These are phyloP conservation scores for Vitis cinerea DNA, from an alignment of 164 flowering plant species.

Conservation along the genomic window DNA sequence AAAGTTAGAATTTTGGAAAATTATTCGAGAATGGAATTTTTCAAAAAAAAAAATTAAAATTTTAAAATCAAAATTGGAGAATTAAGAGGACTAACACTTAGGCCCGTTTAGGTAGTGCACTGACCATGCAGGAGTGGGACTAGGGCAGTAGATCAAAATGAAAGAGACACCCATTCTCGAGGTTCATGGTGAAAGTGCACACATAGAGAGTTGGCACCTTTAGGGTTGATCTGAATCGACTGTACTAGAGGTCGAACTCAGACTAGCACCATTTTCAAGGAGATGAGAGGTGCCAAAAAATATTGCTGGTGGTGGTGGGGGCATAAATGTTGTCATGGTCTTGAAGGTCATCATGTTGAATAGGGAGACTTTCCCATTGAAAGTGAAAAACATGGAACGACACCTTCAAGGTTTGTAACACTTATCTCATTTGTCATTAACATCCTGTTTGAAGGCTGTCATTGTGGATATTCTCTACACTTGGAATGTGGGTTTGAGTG, in stretches of 20 bases:
- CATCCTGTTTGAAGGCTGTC: conserved; percentile 79
- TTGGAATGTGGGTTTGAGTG: too few species aligned
- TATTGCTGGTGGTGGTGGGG: conserved; percentile 87
- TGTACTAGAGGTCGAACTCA: conserved; percentile 44
- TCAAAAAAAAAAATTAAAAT: too few species aligned
- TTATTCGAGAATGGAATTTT: too few species aligned
- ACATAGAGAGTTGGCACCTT: conserved; percentile 30
- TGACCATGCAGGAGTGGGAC: too few species aligned
- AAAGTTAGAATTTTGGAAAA: too few species aligned
- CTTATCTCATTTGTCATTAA: conserved; percentile 78
- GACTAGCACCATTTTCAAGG: conserved; percentile 60
- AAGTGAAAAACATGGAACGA: conserved; percentile 86
- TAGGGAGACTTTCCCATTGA: conserved; percentile 80
- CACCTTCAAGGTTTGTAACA: conserved; percentile 73
- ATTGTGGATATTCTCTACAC: conserved; percentile 15
- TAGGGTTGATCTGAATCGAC: conserved; percentile 52
- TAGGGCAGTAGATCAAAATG: too few species aligned
- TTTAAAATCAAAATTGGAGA: too few species aligned
- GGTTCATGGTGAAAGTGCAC: not conserved
- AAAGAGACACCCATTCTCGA: too few species aligned
- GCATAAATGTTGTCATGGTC: too few species aligned
- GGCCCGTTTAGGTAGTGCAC: too few species aligned
- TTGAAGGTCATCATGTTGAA: conserved; percentile 46
- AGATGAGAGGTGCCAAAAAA: conserved; percentile 58
- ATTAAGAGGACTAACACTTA: too few species aligned